A percentile compares a stretch with the other conserved stretches of the same genome.
These are phyloP conservation scores for Eudorina sp. DNA, from an alignment of 139 green algal species.

Conservation along the genomic window DNA sequence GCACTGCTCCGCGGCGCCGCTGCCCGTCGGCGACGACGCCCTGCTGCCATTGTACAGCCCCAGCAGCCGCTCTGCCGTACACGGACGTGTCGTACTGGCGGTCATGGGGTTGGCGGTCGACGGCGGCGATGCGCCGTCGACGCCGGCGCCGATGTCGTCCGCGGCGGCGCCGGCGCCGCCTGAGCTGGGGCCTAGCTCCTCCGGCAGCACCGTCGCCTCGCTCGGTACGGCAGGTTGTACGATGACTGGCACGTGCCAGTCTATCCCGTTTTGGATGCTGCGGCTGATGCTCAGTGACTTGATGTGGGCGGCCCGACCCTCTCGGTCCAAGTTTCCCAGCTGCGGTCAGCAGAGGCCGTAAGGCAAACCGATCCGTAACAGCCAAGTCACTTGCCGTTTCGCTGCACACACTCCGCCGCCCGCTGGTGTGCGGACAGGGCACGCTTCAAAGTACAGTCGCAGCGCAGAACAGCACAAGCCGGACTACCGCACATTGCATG, in stretches of 20 bases:
- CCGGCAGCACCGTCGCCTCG: background rate
- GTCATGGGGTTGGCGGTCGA: background rate
- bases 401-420: no score
- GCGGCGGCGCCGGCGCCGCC: background rate
- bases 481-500: no score
- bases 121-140: background rate
- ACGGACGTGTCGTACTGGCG: background rate
- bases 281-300: conserved; percentile 57
- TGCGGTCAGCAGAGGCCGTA: background rate
- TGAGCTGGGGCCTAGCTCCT: background rate
- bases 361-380: no score
- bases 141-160: background rate
- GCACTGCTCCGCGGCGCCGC: background rate
- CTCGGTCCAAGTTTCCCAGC: conserved; percentile 39
- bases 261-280: conserved; percentile 63
- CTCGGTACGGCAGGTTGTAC: background rate
- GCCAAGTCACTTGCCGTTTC: no score
- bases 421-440: no score
- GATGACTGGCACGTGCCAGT: conserved; percentile 62
- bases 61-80: background rate
- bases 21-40: background rate
- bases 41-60: background rate
- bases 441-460: no score
- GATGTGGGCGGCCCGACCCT: conserved; percentile 25
- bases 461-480: no score